Base-by-base conservation (phyloP, 768 basidiomycete genomes). In the Lactarius sp. region DNA sequence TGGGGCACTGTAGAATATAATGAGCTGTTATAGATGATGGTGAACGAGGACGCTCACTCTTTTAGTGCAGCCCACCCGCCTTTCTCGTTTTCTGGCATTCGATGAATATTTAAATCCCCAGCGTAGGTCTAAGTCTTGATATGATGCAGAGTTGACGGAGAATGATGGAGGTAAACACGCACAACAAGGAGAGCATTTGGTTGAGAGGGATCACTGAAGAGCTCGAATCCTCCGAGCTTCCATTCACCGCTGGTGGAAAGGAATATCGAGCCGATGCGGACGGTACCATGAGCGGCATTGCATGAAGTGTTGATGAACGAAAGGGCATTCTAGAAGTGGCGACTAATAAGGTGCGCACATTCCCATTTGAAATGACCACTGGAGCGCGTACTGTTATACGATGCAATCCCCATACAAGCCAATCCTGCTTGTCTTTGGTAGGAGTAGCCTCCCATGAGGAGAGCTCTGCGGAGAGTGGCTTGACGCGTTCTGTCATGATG, bases 171-270 rank as follows among this genome's bases (percentile, higher is more conserved):
- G 44, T 53, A 69, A 68, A 70, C 69, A 76, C 89, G 75, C 76
- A 94, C 93, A 79, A 90, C 96, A 71, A 94, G 77, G 18, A 90
- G 82, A 37, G 90, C 83, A 51, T 79, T 73, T 14, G 90, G 86
- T 57, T 98, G 95, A 69, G 85, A 90, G 9, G 87, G 81, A 68
- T 82, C 91, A 69, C 92, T 94, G 66, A 97, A 74, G 0, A 96
- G 76, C 70, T 99, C 97, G 70, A 98, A 94, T 0, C 96, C 96
- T 20, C 92, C 95, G 8, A 99, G 77, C 71, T 92, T 92, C 97
- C 96, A 98, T 77, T 99, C 97, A 6, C 96, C 92, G 0, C 93
- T 91, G 0, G 88, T 87, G 0, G 96, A 93, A 56, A 97, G 84
- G 71, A 97, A 98, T 62, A 98, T 83, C 1, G 91, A 85, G 61